A percentile compares a stretch with the other conserved stretches of the same genome.
These are phyloP conservation scores for Thraustochytrium sp. DNA, from an alignment of 352 stramenopile genomes.

Conservation along the genomic window DNA sequence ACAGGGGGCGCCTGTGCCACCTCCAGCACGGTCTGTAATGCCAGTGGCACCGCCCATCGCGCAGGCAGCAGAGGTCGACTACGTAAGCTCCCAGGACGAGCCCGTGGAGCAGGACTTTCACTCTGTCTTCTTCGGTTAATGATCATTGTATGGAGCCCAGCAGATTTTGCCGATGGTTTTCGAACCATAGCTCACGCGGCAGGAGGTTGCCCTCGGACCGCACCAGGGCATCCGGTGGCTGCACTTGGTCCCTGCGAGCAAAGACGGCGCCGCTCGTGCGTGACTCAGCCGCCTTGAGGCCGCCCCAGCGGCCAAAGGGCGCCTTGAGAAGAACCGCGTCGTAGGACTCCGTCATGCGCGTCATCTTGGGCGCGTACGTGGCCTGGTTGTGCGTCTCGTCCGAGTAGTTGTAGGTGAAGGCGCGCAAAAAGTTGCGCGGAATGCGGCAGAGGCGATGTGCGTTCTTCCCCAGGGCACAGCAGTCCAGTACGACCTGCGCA, in stretches of 20 bases:
- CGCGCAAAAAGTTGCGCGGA: neutral
- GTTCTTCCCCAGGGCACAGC: neutral
- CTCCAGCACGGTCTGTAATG: too few relatives aligned
- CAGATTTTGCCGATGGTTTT: constrained; percentile 8
- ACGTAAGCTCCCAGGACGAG: too few relatives aligned
- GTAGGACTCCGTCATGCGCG: neutral
- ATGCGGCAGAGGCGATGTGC: neutral
- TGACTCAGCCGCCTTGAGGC: neutral
- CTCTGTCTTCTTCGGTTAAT: neutral
- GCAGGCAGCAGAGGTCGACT: too few relatives aligned
- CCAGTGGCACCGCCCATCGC: too few relatives aligned
- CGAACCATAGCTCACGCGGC: neutral
- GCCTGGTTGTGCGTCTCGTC: neutral
- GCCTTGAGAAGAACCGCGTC: constrained; percentile 1
- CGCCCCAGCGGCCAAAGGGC: neutral
- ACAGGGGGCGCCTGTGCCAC: too few relatives aligned
- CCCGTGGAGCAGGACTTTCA: too few relatives aligned
- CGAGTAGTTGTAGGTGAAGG: neutral
- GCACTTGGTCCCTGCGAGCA: neutral
- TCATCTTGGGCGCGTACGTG: neutral
- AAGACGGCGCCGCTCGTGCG: neutral
- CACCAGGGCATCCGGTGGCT: neutral
- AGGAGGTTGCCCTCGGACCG: neutral
- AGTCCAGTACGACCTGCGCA: neutral
- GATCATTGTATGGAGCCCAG: neutral